A percentile compares a stretch with the other conserved stretches of the same genome.
Conservation (phyloP, 208 protist genomes). For the Strigomonas galati region DNA sequence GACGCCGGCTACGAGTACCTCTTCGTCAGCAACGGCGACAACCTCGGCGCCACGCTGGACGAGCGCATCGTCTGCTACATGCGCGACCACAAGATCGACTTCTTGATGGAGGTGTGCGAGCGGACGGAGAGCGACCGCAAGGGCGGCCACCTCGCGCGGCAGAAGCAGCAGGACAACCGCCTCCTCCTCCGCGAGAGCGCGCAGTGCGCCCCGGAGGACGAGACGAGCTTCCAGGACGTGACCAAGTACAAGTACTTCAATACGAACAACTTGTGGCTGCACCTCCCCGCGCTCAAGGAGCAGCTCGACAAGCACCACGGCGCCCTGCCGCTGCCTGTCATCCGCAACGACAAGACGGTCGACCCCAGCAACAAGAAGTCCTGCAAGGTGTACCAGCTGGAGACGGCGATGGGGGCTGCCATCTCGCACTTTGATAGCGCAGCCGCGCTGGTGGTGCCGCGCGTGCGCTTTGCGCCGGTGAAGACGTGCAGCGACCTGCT, state of each 20-base stretch:
- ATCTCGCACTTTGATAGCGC: slow-evolving; percentile 58
- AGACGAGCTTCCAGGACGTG: slow-evolving; percentile 96
- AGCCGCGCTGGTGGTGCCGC: slow-evolving; percentile 91
- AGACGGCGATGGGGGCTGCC: slow-evolving; percentile 94
- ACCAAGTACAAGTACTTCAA: slow-evolving; percentile 98
- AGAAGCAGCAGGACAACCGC: slow-evolving; percentile 17
- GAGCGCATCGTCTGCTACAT: slow-evolving; percentile 88
- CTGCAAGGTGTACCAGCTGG: slow-evolving; percentile 79
- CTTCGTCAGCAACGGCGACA: slow-evolving; percentile 99
- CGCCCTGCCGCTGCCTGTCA: slow-evolving; percentile 72
- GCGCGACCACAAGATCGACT: slow-evolving; percentile 65
- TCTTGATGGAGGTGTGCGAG: slow-evolving; percentile 90
- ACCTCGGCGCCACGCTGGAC: slow-evolving; percentile 95
- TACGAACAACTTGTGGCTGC: slow-evolving; percentile 99
- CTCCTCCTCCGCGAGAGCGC: slow-evolving; percentile 89
- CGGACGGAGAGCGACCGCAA: slow-evolving; percentile 92
- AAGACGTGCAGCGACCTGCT: slow-evolving; percentile 98
- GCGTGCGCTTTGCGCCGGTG: slow-evolving; percentile 97
- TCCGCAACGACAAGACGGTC: slow-evolving; percentile 85
- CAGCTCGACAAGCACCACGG: slow-evolving; percentile 58
- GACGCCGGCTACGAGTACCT: slow-evolving; percentile 94
- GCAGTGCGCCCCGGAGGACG: slow-evolving; percentile 86
- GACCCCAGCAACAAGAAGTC: slow-evolving; percentile 64
- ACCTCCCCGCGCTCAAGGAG: slow-evolving; percentile 83
- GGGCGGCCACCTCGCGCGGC: slow-evolving; percentile 85